Base-by-base conservation (phyloP, 2,329 filamentous ascomycete species). In the Plenodomus biglobosus region DNA sequence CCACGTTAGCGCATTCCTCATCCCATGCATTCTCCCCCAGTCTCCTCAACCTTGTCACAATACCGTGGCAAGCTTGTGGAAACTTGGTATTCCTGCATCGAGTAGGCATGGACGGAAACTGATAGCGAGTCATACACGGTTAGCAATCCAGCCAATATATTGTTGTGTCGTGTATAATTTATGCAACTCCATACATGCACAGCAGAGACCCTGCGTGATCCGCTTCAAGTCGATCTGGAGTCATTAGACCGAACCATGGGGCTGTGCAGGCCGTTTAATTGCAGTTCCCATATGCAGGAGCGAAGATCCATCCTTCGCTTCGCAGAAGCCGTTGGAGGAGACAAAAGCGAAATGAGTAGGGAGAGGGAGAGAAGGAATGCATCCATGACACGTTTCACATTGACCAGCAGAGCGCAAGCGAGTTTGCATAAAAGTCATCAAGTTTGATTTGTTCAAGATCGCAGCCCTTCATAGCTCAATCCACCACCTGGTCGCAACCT, bases 381-480 rank as follows among this genome's bases (percentile, higher is more conserved):
- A 22, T 16, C 13, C 27, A 32, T 11, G 27, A 8, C 27, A 32
- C 27, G 27, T 32, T 32, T 32, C 27, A 32, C 27, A 15, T 32
- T 8, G 27, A 32, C 27, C 27, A 32, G 27, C 27, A 32, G 8
- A 32, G 27, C 27, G 27, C 8, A 32, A 32, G 27, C 27, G 27
- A 32, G 11, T 32, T 32, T 32, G 27, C 27, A 32, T 32, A 32
- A 32, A 32, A 32, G 27, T 32, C 27, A 32, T 32, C 6, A 32
- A 32, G 27, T 41, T n/a, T 41, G 22, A 32, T 30, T 59, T 44
- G 42, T 52, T 40, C 40, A 50, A 50, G 46, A 56, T 53, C 48
- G 52, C 38, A 51, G 46, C 44, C 48, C 32, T 46, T 48, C 35
- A 30, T 30, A 50, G 52, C 48, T 48, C 42, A 56, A 58, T 36